phyloP scores from a whole-genome alignment of 257 asterid species.

The Anisodus tanguticus region DNA sequence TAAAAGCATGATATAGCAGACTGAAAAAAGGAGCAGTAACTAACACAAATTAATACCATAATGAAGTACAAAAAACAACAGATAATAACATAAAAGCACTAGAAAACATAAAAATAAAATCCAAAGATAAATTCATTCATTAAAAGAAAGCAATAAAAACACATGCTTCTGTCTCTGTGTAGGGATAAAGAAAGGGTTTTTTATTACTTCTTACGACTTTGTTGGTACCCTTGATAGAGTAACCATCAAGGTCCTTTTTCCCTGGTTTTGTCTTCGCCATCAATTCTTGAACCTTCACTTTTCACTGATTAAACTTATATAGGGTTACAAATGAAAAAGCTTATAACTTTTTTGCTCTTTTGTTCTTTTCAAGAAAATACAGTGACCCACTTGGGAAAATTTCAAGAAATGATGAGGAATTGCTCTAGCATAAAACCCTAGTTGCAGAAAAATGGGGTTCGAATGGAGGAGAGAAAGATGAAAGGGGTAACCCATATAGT shows the following conservation, averaged over 20 bases:
- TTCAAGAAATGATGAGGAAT: neutral
- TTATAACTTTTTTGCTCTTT: neutral
- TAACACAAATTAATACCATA: too few species aligned
- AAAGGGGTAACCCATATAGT: neutral
- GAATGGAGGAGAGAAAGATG: neutral
- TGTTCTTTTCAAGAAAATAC: neutral
- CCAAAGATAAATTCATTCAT: neutral
- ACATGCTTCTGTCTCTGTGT: too few species aligned
- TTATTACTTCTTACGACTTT: constrained; percentile 77
- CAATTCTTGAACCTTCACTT: neutral
- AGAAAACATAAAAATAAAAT: constrained; percentile 15
- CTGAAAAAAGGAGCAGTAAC: too few species aligned
- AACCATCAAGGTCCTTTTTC: constrained; percentile 82
- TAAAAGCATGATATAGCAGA: too few species aligned
- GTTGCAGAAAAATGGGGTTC: neutral
- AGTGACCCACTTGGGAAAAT: neutral
- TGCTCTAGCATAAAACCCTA: constrained; percentile 4
- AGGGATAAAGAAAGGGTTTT: too few species aligned
- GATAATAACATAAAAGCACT: neutral
- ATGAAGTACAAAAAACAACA: too few species aligned
- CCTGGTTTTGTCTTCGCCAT: constrained; percentile 99
- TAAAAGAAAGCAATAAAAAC: neutral
- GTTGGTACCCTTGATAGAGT: constrained; percentile 87
- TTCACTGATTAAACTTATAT: neutral
- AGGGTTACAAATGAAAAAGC: neutral